Evolutionary conservation across 495 filamentous ascomycete species (phyloP), one percentile per base, ranked within the genome.

Genomic region (Penicillium argentinense): DNA sequence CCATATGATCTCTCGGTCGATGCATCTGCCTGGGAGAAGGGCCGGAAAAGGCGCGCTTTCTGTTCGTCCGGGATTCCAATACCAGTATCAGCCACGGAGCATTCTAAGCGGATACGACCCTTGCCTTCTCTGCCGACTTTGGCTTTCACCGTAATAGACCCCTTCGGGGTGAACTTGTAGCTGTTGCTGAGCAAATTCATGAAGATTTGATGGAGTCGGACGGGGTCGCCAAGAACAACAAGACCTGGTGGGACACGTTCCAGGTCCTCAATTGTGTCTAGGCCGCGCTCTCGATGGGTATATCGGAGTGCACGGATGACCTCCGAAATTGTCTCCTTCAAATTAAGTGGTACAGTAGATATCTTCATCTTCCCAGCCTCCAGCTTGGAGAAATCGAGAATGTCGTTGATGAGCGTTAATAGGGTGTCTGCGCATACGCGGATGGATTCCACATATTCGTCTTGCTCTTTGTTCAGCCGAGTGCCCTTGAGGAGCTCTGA

Each of bases 281-380:
- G 64, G 3, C 82, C 83, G 62, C 85, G 82, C 52, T 95, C 88
- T 29, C 82, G 69, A 57, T 95, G 91, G 26, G 88, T 91, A 62
- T 88, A 95, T 11, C 87, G 85, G 11, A 89, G 78, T 2, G 91
- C 91, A 27, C 91, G 82, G 13, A 95, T 86, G 2, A 95, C 90
- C 59, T 95, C 90, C 5, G 80, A 81, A 43, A 95, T 88, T 47
- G 91, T 95, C 63, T 91, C 88, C 53, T 83, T 85, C 0, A 93
- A 77, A 45, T 87, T 91, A 53, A 95, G 79, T 2, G 89, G 88
- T 39, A 92, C 89, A 9, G 86, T 85, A 44, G 88, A 92, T 7
- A 95, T 84, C 63, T 89, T 89, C 88, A 96, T 93, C 72, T 95
- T 96, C 57, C 91, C 91, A 12, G 91, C 91, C 63, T 96, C 91